phyloP scores from a whole-genome alignment of 1,284 basidiomycete species.

The Serendipita sp. region DNA sequence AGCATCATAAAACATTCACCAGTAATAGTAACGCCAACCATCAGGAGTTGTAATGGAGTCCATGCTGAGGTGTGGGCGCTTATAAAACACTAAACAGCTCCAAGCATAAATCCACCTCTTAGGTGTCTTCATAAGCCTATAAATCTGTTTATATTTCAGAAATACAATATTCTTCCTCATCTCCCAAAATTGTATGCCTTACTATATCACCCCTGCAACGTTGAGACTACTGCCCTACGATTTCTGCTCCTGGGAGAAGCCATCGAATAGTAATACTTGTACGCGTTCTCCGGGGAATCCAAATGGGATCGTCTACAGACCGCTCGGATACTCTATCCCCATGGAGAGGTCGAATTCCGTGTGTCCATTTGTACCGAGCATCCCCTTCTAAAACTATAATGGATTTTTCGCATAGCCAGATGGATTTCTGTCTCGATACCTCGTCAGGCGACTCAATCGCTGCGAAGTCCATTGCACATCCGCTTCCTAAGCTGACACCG shows the following conservation, averaged over 20 bases:
- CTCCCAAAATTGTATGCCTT: too few relatives aligned
- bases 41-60: too few relatives aligned
- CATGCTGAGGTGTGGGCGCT: too few relatives aligned
- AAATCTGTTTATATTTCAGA: too few relatives aligned
- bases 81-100: too few relatives aligned
- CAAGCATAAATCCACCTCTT: too few relatives aligned
- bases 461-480: constrained; percentile 60
- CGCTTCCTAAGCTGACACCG: constrained; percentile 57
- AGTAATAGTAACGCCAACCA: too few relatives aligned
- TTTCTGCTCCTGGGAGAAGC: constrained; percentile 60
- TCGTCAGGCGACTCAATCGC: constrained; percentile 13
- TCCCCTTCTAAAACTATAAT: constrained; percentile 56
- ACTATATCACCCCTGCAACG: background rate
- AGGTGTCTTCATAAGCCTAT: too few relatives aligned
- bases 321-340: constrained; percentile 32
- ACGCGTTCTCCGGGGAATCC: constrained; percentile 36
- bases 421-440: background rate
- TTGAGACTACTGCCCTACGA: constrained; percentile 39
- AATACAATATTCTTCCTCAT: too few relatives aligned
- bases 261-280: constrained; percentile 69
- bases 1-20: too few relatives aligned
- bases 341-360: constrained; percentile 43
- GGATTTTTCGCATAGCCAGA: constrained; percentile 41
- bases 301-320: constrained; percentile 16
- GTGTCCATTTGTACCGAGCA: constrained; percentile 56